Evolutionary conservation across 2,329 filamentous ascomycete species (phyloP), one percentile per base, ranked within the genome.

Genomic region (Leptographium flavum): DNA sequence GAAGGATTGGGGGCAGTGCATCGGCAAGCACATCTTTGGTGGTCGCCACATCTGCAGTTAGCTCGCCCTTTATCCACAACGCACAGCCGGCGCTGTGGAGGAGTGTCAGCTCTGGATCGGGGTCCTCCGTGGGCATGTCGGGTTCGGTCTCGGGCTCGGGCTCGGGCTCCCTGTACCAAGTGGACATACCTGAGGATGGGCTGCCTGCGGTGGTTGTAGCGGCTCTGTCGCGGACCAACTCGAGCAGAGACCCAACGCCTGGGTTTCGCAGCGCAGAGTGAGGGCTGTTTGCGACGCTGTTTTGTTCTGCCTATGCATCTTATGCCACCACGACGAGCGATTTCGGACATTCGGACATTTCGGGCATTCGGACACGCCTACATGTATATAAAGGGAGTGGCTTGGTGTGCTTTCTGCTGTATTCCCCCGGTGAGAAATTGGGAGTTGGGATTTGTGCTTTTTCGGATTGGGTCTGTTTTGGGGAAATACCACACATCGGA

Each of bases 121-220:
- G 44, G 44, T 30, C 47, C 1, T 46, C 46, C 21, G 17, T 31
- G 2, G 21, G 42, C 31, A n/a, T 31, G 23, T 19, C 47, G 5
- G 13, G 10, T 17, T 23, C 5, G 22, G 21, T 8, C 19, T 10
- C n/a, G n/a, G n/a, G n/a, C 21, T 13, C 19, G 13, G 35, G 35
- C 4, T 17, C 44, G 6, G 33, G 33, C 1, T 23, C 41, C n/a
- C 31, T 38, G 30, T 39, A 19, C 6, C 21, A 23, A 22, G 13
- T 28, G 11, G 19, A 33, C 15, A 8, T 25, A 7, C 32, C 28
- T 6, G 41, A 21, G 4, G 40, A 45, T 15, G 40, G 27, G 15
- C 47, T 46, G 14, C 40, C 50, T 3, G 46, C 45, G 7, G 47
- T 46, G 11, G 39, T 45, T 15, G 21, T 28, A 3, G 41, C 43